Evolutionary conservation across 805 yeast genomes (phyloP).

Genomic region (Cyberlindnera euphorbiae): DNA sequence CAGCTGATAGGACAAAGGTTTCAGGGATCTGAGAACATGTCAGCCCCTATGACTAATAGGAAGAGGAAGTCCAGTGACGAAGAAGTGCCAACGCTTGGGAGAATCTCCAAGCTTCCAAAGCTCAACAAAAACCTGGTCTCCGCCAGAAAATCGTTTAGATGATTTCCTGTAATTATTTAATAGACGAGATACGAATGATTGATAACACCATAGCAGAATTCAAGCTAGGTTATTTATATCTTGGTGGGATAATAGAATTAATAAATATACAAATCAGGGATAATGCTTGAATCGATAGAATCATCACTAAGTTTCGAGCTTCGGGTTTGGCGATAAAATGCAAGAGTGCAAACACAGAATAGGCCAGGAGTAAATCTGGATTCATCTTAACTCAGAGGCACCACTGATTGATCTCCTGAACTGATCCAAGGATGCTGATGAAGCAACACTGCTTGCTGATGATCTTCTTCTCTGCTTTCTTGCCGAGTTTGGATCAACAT

Average conservation of each 20-base stretch:
- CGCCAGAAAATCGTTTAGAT: no score
- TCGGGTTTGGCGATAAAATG: no score
- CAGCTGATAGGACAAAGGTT: constrained; percentile 25
- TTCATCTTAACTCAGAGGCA: constrained; percentile 28
- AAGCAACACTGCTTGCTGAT: constrained; percentile 25
- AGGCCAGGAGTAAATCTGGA: no score
- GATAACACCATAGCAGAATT: no score
- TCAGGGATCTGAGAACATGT: constrained; percentile 11
- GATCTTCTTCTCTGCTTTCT: constrained; percentile 80
- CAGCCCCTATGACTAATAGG: neutral
- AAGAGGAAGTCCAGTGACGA: constrained; percentile 15
- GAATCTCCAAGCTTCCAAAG: constrained; percentile 10
- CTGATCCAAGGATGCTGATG: constrained; percentile 33
- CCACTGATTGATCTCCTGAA: constrained; percentile 40
- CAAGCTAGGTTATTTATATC: no score
- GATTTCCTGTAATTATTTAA: no score
- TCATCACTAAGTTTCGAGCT: no score
- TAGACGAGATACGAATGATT: no score
- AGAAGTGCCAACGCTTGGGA: neutral
- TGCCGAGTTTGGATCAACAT: constrained; percentile 80
- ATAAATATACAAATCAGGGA: constrained; percentile 2
- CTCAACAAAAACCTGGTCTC: neutral
- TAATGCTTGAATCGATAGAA: no score
- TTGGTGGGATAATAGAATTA: no score
- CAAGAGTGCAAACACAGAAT: no score